A percentile compares a stretch with the other conserved stretches of the same genome.
Conservation (phyloP, 768 basidiomycete species). For the Auricularia sp. region DNA sequence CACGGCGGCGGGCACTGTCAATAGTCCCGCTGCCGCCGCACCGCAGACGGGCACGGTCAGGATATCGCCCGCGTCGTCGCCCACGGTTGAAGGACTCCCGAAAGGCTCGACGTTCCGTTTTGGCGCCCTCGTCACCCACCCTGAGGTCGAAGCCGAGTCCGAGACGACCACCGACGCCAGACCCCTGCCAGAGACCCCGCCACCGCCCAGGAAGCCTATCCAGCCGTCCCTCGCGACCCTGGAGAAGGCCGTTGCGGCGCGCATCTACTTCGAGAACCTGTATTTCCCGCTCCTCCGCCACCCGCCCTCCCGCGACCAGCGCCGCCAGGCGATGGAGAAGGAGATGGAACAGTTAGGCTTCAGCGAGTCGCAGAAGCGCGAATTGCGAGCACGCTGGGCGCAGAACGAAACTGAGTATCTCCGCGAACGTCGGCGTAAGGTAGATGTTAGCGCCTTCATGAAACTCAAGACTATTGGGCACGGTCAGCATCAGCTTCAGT, state of each 20-base stretch:
- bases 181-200: constrained; percentile 19
- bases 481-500: constrained; percentile 34
- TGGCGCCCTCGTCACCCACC: constrained; percentile 41
- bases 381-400: constrained; percentile 63
- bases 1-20: constrained; percentile 31
- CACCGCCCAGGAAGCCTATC: constrained; percentile 46
- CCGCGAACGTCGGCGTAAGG: constrained; percentile 70
- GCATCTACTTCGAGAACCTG: constrained; percentile 89
- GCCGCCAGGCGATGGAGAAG: constrained; percentile 76
- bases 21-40: constrained; percentile 44
- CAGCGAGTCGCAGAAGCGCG: constrained; percentile 57
- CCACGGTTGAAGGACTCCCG: constrained; percentile 28
- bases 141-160: constrained; percentile 56
- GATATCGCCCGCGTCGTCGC: constrained; percentile 28
- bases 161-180: constrained; percentile 20
- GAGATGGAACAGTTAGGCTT: constrained; percentile 73
- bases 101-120: background rate
- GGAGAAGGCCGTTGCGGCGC: constrained; percentile 85
- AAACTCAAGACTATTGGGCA: constrained; percentile 93
- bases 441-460: constrained; percentile 75
- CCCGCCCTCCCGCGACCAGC: constrained; percentile 74
- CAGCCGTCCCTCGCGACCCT: constrained; percentile 82
- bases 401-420: constrained; percentile 87
- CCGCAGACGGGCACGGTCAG: constrained; percentile 43
- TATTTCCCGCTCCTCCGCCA: constrained; percentile 82